A percentile compares a stretch with the other conserved stretches of the same genome.
phyloP scores from a whole-genome alignment of 371 early-diverging fungal genomes.

The Actinomucor elegans region DNA sequence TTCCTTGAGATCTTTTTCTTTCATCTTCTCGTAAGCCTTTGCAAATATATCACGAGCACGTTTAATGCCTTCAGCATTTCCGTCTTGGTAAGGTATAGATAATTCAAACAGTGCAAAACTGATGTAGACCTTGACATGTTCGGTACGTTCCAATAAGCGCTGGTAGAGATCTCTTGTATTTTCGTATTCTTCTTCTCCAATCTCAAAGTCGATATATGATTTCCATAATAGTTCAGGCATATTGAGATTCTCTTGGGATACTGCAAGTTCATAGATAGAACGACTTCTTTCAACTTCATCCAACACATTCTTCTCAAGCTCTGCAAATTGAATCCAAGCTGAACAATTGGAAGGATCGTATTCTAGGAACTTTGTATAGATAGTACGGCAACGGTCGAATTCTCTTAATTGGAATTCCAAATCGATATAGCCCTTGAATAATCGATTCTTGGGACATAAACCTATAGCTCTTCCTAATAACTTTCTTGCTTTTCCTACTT shows the following conservation, averaged over 20 bases:
- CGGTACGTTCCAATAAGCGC: constrained; percentile 81
- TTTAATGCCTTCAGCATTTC: constrained; percentile 35
- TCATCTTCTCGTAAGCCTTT: constrained; percentile 70
- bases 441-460: constrained; percentile 73
- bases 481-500: constrained; percentile 80
- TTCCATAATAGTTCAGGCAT: constrained; percentile 98
- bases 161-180: constrained; percentile 81
- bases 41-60: constrained; percentile 77
- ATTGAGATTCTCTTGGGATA: constrained; percentile 83
- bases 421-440: constrained; percentile 96
- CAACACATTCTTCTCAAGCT: constrained; percentile 77
- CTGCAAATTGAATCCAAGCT: constrained; percentile 95
- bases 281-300: constrained; percentile 88
- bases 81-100: constrained; percentile 54
- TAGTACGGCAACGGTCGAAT: constrained; percentile 89
- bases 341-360: constrained; percentile 83
- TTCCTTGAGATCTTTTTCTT: constrained; percentile 68
- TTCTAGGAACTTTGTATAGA: constrained; percentile 89
- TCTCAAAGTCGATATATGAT: constrained; percentile 95
- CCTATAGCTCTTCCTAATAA: constrained; percentile 87
- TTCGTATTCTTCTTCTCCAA: constrained; percentile 77
- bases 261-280: constrained; percentile 89
- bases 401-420: constrained; percentile 91
- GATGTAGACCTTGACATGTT: constrained; percentile 97
- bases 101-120: constrained; percentile 92